These are phyloP conservation scores for Trichoderma harzianum DNA, from an alignment of 2,329 filamentous ascomycete genomes.

Conservation along the genomic window DNA sequence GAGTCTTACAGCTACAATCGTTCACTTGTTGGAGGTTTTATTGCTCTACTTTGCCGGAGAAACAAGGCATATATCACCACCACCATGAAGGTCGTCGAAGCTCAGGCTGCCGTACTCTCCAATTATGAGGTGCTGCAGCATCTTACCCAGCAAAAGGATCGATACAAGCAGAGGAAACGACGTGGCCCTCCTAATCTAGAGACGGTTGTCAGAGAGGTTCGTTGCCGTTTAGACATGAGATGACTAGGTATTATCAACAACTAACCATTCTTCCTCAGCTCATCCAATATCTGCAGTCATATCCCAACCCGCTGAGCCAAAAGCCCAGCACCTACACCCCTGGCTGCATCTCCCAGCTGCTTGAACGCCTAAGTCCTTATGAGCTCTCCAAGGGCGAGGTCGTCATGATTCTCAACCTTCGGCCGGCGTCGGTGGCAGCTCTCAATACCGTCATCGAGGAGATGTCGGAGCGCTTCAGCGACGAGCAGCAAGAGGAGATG, in stretches of 20 bases:
- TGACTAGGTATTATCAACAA: background rate
- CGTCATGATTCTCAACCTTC: constrained; percentile 65
- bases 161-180: constrained; percentile 49
- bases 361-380: constrained; percentile 54
- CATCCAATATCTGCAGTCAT: constrained; percentile 56
- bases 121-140: constrained; percentile 73
- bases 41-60: background rate
- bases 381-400: constrained; percentile 65
- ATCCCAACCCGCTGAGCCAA: constrained; percentile 55
- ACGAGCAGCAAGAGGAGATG: constrained; percentile 57
- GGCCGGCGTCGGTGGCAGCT: constrained; percentile 54
- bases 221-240: constrained; percentile 16
- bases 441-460: constrained; percentile 65
- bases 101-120: constrained; percentile 65
- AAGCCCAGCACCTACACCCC: constrained; percentile 51
- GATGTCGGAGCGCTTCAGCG: constrained; percentile 56
- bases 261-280: constrained; percentile 41
- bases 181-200: constrained; percentile 56
- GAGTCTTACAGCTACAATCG: background rate
- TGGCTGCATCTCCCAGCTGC: constrained; percentile 50
- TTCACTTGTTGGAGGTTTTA: background rate
- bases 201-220: constrained; percentile 63
- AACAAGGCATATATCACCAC: background rate
- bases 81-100: constrained; percentile 66
- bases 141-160: constrained; percentile 52